These are phyloP conservation scores for Multifurca ochricompacta DNA, from an alignment of 768 basidiomycete species.

Conservation along the genomic window DNA sequence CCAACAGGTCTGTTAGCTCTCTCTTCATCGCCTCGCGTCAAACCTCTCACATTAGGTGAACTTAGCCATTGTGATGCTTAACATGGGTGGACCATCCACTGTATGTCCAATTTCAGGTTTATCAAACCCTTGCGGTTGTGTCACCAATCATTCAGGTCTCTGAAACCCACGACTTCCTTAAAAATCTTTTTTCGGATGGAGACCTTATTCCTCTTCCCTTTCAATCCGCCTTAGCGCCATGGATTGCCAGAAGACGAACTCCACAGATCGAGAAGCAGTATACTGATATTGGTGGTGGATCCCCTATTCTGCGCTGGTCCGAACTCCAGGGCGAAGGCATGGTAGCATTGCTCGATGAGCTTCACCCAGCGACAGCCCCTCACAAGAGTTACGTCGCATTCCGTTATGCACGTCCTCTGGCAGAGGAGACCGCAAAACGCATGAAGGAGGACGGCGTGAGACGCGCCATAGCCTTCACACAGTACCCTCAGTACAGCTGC, in stretches of 20 bases:
- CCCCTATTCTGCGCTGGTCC: slow-evolving; percentile 90
- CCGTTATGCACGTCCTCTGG: slow-evolving; percentile 86
- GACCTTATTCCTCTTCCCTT: slow-evolving; percentile 96
- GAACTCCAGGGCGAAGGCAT: slow-evolving; percentile 82
- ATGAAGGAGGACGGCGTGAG: slow-evolving; percentile 88
- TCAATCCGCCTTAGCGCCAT: slow-evolving; percentile 78
- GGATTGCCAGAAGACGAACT: slow-evolving; percentile 82
- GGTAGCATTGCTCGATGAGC: slow-evolving; percentile 85
- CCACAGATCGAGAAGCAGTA: slow-evolving; percentile 95
- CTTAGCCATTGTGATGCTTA: slow-evolving; percentile 88
- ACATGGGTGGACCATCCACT: slow-evolving; percentile 97
- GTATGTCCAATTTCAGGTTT: slow-evolving; percentile 37
- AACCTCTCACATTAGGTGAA: background rate
- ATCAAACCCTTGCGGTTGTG: background rate
- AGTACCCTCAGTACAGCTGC: slow-evolving; percentile 98
- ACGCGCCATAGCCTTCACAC: slow-evolving; percentile 91
- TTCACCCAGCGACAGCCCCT: slow-evolving; percentile 88
- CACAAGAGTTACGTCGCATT: slow-evolving; percentile 97
- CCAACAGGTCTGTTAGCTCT: slow-evolving; percentile 17
- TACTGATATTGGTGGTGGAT: slow-evolving; percentile 90
- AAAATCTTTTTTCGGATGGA: slow-evolving; percentile 81
- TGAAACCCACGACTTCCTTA: slow-evolving; percentile 90
- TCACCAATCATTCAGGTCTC: slow-evolving; percentile 48
- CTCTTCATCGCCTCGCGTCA: background rate
- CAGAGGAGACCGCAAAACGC: slow-evolving; percentile 70